Evolutionary conservation across 1,139 yeast genomes (phyloP).

Genomic region (Kodamaea fungicola): DNA sequence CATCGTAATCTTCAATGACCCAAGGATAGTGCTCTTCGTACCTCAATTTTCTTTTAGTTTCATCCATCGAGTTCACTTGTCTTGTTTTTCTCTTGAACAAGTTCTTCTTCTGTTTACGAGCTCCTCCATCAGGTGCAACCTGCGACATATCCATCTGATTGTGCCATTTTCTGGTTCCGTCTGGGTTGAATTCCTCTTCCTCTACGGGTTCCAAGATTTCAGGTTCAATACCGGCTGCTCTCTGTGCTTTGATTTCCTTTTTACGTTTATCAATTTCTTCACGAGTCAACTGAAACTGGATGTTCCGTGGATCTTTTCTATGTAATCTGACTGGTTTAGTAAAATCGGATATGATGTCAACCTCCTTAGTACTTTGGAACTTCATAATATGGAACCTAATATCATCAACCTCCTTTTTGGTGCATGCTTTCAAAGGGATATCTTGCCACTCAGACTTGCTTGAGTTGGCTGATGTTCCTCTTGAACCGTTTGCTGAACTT

Average conservation of each 20-base stretch:
- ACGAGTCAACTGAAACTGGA: constrained; percentile 77
- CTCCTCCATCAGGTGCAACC: constrained; percentile 94
- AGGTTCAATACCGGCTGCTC: constrained; percentile 14
- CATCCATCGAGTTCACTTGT: constrained; percentile 77
- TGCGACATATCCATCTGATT: constrained; percentile 44
- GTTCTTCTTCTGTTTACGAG: constrained; percentile 62
- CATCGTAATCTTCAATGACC: constrained; percentile 96
- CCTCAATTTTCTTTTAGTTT: constrained; percentile 73
- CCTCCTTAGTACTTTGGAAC: constrained; percentile 69
- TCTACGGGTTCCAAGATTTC: constrained; percentile 20
- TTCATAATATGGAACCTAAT: constrained; percentile 77
- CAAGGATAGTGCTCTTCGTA: constrained; percentile 97
- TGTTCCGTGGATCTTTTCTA: constrained; percentile 86
- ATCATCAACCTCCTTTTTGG: constrained; percentile 68
- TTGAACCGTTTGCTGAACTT: constrained; percentile 6
- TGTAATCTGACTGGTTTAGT: constrained; percentile 82
- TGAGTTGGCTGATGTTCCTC: constrained; percentile 10
- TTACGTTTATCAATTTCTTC: constrained; percentile 58
- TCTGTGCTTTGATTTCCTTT: constrained; percentile 40
- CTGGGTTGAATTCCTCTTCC: constrained; percentile 11
- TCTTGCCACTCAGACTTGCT: constrained; percentile 46
- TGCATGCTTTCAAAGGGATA: constrained; percentile 70
- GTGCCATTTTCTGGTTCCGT: constrained; percentile 4
- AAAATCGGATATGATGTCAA: constrained; percentile 70
- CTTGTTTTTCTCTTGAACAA: constrained; percentile 77